Percentiles rank a stretch among this genome's conserved stretches.
Conservation (phyloP, 306 rosid genomes). For the Amphicarpaea edgeworthii region DNA sequence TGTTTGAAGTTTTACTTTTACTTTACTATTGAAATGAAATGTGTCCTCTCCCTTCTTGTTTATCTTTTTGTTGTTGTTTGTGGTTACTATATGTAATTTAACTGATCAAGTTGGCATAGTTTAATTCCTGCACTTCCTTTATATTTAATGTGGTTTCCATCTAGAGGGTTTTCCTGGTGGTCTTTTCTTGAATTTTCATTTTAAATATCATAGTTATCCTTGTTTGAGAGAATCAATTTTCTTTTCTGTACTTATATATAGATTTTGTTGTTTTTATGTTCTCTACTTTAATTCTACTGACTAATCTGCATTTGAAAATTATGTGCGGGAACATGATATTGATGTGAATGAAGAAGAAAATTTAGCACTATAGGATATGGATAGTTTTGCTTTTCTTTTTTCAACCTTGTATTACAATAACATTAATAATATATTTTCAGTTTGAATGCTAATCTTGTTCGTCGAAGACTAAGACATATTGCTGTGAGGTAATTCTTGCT, state of each 20-base stretch:
- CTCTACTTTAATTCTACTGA: background rate
- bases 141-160: constrained; percentile 26
- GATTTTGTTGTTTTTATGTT: background rate
- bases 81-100: constrained; percentile 4
- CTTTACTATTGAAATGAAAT: background rate
- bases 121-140: constrained; percentile 19
- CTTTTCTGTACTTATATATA: background rate
- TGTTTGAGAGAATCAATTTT: background rate
- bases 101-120: background rate
- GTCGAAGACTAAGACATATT: constrained; percentile 82
- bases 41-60: background rate
- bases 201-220: background rate
- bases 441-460: constrained; percentile 83
- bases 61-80: background rate
- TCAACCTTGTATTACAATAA: constrained; percentile 17
- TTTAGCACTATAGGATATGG: background rate
- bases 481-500: constrained; percentile 69
- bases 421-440: constrained; percentile 57
- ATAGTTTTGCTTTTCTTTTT: constrained; percentile 16
- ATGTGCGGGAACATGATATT: background rate
- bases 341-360: background rate
- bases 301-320: constrained; percentile 17
- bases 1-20: background rate
- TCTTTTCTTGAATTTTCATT: background rate
- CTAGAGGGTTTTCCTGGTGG: background rate